Conservation (phyloP, 768 basidiomycete species). For the Rhodocollybia butyracea region DNA sequence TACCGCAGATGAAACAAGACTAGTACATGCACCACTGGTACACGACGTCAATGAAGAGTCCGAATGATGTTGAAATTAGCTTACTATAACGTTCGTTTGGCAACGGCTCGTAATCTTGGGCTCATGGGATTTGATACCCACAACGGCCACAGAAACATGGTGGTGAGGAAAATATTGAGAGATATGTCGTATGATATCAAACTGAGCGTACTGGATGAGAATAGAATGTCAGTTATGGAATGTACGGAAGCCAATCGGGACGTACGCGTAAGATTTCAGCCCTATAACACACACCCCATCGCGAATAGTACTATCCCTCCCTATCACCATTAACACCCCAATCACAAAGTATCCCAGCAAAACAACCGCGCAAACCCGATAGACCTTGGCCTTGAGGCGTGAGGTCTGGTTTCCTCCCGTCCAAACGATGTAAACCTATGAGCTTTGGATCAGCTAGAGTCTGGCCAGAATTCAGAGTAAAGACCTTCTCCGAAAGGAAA, state of each 20-base stretch:
- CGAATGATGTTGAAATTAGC: neutral
- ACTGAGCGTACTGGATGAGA: neutral
- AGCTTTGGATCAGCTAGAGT: neutral
- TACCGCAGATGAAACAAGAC: constrained; percentile 5
- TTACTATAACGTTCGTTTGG: constrained; percentile 7
- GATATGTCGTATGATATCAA: constrained; percentile 2
- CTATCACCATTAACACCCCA: neutral
- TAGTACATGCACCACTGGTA: constrained; percentile 5
- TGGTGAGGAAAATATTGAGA: constrained; percentile 5
- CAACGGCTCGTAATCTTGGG: neutral
- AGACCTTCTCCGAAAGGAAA: constrained; percentile 6
- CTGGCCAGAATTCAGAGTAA: neutral
- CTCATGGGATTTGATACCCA: constrained; percentile 5
- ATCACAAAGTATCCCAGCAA: constrained; percentile 1
- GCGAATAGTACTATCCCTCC: neutral
- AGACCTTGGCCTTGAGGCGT: neutral
- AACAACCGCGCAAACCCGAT: constrained; percentile 1
- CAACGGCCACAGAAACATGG: constrained; percentile 8
- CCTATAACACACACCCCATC: constrained; percentile 7
- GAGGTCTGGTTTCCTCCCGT: constrained; percentile 3
- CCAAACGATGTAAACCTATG: constrained; percentile 8
- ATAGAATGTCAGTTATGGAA: neutral
- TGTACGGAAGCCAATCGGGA: neutral
- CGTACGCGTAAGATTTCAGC: constrained; percentile 2
- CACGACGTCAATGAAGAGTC: no score